Conservation (phyloP, 2,329 filamentous ascomycete genomes). For the Fusarium burgessii region DNA sequence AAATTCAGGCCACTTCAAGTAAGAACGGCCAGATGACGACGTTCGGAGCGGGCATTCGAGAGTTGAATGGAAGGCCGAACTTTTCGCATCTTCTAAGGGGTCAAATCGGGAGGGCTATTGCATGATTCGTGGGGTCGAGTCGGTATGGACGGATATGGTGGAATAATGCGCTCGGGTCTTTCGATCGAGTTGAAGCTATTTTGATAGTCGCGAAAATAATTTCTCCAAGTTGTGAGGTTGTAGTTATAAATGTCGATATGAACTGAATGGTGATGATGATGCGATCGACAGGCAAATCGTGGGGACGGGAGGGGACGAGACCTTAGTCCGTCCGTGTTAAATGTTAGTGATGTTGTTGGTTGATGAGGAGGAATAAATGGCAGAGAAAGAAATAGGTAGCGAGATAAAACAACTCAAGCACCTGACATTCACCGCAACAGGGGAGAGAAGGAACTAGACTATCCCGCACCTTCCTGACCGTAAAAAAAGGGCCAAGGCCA, state of each 20-base stretch:
- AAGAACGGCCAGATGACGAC: constrained; percentile 27
- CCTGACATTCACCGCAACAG: constrained; percentile 11
- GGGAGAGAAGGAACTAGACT: constrained; percentile 6
- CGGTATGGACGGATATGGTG: not conserved
- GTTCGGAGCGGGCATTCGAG: constrained; percentile 39
- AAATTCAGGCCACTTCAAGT: constrained; percentile 33
- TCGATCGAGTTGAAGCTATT: not conserved
- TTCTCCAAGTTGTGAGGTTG: not conserved
- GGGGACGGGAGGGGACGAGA: constrained; percentile 26
- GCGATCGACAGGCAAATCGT: constrained; percentile 37
- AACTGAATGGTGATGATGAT: constrained; percentile 12
- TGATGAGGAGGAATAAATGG: constrained; percentile 18
- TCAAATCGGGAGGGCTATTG: constrained; percentile 41
- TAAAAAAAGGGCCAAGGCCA: constrained; percentile 30
- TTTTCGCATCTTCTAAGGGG: constrained; percentile 47
- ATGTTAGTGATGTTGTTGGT: constrained; percentile 16
- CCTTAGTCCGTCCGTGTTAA: constrained; percentile 12
- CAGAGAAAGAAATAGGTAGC: constrained; percentile 4
- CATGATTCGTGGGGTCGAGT: constrained; percentile 35
- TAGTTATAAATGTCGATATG: constrained; percentile 8
- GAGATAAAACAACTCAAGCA: constrained; percentile 7
- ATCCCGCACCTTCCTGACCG: constrained; percentile 23
- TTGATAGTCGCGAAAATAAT: not conserved
- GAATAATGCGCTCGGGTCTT: constrained; percentile 9
- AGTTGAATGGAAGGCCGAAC: constrained; percentile 30